These are phyloP conservation scores for Pichia deserticola DNA, from an alignment of 805 yeast species.

Conservation along the genomic window DNA sequence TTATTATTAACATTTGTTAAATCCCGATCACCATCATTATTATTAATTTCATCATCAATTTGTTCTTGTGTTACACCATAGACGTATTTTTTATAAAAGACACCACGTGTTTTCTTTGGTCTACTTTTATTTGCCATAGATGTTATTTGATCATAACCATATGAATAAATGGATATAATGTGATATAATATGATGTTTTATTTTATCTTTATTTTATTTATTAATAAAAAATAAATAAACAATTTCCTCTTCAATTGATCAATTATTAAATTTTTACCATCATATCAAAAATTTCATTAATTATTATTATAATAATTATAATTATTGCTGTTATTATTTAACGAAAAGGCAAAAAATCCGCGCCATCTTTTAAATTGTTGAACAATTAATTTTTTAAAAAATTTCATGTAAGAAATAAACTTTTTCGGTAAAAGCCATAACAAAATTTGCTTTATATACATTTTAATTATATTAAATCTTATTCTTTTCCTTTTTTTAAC, in stretches of 20 bases:
- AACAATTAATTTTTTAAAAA: background rate
- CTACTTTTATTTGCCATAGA: conserved; percentile 80
- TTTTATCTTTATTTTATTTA: no score
- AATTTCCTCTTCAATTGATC: no score
- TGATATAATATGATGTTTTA: no score
- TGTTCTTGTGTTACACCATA: conserved; percentile 28
- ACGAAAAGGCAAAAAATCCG: no score
- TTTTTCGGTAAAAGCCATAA: background rate
- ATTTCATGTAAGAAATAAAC: background rate
- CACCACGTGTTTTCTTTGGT: conserved; percentile 75
- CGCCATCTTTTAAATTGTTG: no score
- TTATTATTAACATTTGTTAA: background rate
- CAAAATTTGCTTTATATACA: conserved; percentile 2
- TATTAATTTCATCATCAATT: background rate
- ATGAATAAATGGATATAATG: no score
- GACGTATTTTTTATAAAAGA: conserved; percentile 63
- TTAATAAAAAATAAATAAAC: no score
- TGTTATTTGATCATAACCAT: no score
- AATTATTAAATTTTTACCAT: no score
- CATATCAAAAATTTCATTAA: no score
- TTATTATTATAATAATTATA: no score
- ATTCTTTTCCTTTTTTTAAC: conserved; percentile 1
- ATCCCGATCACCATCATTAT: background rate
- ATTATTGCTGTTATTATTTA: no score
- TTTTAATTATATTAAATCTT: background rate